Conservation (phyloP, 345 rosid species). For the Gossypium mustelinum region DNA sequence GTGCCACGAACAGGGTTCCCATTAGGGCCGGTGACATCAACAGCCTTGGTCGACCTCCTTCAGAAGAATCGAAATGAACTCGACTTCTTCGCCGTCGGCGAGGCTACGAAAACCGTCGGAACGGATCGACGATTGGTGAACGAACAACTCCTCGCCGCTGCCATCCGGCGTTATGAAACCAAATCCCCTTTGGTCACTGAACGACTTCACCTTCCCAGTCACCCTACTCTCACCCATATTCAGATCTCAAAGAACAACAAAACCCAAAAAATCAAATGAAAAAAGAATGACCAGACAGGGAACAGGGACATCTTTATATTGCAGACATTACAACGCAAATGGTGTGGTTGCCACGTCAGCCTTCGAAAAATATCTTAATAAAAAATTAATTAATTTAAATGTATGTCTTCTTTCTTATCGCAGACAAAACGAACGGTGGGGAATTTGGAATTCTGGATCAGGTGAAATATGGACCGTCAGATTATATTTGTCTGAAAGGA, state of each 20-base stretch:
- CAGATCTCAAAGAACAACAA: conserved; percentile 4
- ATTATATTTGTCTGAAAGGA: too few species aligned
- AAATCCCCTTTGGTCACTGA: conserved; percentile 38
- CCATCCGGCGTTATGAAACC: too few species aligned
- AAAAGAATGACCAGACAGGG: conserved; percentile 17
- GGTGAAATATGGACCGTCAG: too few species aligned
- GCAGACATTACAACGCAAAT: conserved; percentile 8
- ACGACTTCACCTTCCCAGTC: conserved; percentile 68
- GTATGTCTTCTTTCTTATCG: too few species aligned
- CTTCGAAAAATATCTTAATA: neutral
- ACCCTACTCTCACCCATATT: conserved; percentile 37
- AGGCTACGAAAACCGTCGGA: too few species aligned
- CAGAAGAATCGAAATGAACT: too few species aligned
- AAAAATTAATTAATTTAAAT: neutral
- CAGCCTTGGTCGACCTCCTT: conserved; percentile 26
- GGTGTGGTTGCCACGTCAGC: conserved; percentile 29
- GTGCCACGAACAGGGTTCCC: conserved; percentile 42
- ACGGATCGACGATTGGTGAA: too few species aligned
- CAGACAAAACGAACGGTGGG: too few species aligned
- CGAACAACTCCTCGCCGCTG: too few species aligned
- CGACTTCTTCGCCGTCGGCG: too few species aligned
- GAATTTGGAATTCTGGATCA: too few species aligned
- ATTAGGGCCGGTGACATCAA: conserved; percentile 69
- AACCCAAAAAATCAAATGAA: neutral
- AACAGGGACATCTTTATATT: conserved; percentile 27